Percentiles rank a stretch among this genome's conserved stretches.
These are phyloP conservation scores for Claviceps sp. DNA, from an alignment of 2,329 filamentous ascomycete species.

Conservation along the genomic window DNA sequence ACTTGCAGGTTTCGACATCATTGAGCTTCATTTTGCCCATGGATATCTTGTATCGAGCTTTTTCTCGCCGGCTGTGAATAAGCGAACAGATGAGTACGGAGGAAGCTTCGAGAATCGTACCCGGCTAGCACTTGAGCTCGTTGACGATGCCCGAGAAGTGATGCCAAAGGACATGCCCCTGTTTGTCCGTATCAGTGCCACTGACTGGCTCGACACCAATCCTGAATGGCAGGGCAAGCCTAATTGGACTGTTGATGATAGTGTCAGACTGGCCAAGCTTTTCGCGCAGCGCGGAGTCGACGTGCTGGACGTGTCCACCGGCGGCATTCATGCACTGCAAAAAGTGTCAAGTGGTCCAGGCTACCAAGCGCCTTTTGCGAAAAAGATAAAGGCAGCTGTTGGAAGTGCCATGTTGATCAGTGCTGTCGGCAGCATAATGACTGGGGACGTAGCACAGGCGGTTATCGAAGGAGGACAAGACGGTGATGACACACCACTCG, in stretches of 20 bases:
- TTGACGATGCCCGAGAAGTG: constrained; percentile 41
- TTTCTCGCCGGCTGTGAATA: constrained; percentile 32
- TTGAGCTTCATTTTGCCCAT: constrained; percentile 37
- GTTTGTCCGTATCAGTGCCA: constrained; percentile 58
- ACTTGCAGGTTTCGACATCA: constrained; percentile 30
- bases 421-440: constrained; percentile 36
- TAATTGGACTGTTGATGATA: constrained; percentile 15
- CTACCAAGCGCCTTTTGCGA: constrained; percentile 60
- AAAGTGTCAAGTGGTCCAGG: constrained; percentile 41
- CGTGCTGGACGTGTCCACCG: constrained; percentile 68
- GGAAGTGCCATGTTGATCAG: constrained; percentile 40
- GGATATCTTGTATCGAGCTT: constrained; percentile 49
- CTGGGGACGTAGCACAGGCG: constrained; percentile 30
- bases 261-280: constrained; percentile 50
- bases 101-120: constrained; percentile 36
- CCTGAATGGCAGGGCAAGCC: background rate
- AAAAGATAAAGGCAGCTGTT: constrained; percentile 56
- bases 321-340: constrained; percentile 52
- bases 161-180: constrained; percentile 58
- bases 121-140: constrained; percentile 41
- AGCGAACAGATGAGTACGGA: constrained; percentile 35
- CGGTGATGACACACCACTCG: constrained; percentile 27
- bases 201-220: constrained; percentile 53
- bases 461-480: constrained; percentile 24
- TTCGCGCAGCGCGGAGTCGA: constrained; percentile 66